phyloP scores from a whole-genome alignment of 2,329 filamentous ascomycete genomes.

The Byssothecium circinans region DNA sequence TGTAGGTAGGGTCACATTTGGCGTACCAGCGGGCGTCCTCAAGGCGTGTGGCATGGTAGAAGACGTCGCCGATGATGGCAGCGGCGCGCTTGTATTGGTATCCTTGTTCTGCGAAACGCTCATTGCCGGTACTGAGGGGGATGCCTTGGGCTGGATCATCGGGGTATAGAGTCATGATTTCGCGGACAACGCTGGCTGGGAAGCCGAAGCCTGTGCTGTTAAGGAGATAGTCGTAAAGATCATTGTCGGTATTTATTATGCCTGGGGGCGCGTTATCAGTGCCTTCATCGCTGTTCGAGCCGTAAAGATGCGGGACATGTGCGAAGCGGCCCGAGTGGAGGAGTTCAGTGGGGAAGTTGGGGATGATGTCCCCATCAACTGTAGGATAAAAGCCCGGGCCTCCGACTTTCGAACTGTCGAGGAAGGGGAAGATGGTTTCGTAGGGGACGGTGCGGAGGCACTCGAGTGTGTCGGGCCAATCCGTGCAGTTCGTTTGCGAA shows the following conservation, averaged over 20 bases:
- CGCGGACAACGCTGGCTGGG: slow-evolving; percentile 32
- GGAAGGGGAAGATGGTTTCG: slow-evolving; percentile 56
- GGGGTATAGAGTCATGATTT: slow-evolving; percentile 39
- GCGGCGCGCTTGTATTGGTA: slow-evolving; percentile 58
- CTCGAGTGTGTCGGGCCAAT: slow-evolving; percentile 43
- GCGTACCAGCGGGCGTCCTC: slow-evolving; percentile 49
- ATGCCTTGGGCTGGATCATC: slow-evolving; percentile 38
- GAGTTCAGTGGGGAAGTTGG: slow-evolving; percentile 56
- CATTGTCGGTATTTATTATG: slow-evolving; percentile 57
- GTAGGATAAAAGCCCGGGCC: slow-evolving; percentile 48
- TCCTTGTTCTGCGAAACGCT: slow-evolving; percentile 36
- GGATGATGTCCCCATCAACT: slow-evolving; percentile 62
- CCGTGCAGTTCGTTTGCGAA: slow-evolving; percentile 59
- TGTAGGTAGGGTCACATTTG: slow-evolving; percentile 56
- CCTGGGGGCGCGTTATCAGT: slow-evolving; percentile 58
- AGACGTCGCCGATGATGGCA: slow-evolving; percentile 56
- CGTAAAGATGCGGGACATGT: slow-evolving; percentile 64
- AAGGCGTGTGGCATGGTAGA: slow-evolving; percentile 59
- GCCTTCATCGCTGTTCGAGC: slow-evolving; percentile 68
- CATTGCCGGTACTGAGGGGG: slow-evolving; percentile 34
- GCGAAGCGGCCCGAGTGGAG: slow-evolving; percentile 62
- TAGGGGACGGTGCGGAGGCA: slow-evolving; percentile 64
- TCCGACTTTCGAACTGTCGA: slow-evolving; percentile 49
- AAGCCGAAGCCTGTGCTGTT: slow-evolving; percentile 38
- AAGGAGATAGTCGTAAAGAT: slow-evolving; percentile 46